Base-by-base conservation (phyloP, 495 filamentous ascomycete species). In the Terfezia claveryi region DNA sequence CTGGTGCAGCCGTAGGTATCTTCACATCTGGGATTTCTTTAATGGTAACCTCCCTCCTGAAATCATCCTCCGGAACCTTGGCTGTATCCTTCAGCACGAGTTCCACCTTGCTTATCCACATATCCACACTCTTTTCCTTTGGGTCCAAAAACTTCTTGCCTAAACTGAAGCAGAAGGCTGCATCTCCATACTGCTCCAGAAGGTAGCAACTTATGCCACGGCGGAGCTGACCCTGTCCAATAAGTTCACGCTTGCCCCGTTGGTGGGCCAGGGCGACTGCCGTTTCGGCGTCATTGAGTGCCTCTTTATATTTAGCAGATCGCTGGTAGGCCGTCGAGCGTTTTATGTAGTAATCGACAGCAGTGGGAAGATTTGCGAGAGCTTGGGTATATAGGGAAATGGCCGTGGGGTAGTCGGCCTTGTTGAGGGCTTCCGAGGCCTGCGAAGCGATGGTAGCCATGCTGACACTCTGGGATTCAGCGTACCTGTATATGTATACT, bases 281-380 rank as follows among this genome's bases (percentile, higher is more conserved):
- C 23, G 77, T 69, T 60, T 94, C 87, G 37, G 87, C 83, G 70
- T 96, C 91, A 16, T 67, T 68, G 10, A 96, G 77, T 0, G 91
- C 83, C 0, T 77, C 52, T 63, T 60, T 41, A 38, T 68, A 59
- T 38, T 73, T 49, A 9, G 57, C 68, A 12, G 69, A 64, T 54
- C 88, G 82, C 9, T 85, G 76, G 62, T 85, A 81, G 32, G 87
- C 87, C 10, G 80, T 88, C 2, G 86, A 83, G 27, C 92, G 85
- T 65, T 91, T 81, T 57, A 94, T 78, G 58, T 91, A 83, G 76
- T 92, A 96, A 56, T 77, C 66, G 6, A 85, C 82, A 8, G 87
- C 82, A 37, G 74, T 76, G 10, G 83, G 80, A 8, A 74, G 73
- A 37, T 69, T 66, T 32, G 71, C 60, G 6, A 98, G 69, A n/a